Percentiles rank a stretch among this genome's conserved stretches.
Conservation (phyloP, 1,284 basidiomycete species). For the Sanghuangporus sanghuang region DNA sequence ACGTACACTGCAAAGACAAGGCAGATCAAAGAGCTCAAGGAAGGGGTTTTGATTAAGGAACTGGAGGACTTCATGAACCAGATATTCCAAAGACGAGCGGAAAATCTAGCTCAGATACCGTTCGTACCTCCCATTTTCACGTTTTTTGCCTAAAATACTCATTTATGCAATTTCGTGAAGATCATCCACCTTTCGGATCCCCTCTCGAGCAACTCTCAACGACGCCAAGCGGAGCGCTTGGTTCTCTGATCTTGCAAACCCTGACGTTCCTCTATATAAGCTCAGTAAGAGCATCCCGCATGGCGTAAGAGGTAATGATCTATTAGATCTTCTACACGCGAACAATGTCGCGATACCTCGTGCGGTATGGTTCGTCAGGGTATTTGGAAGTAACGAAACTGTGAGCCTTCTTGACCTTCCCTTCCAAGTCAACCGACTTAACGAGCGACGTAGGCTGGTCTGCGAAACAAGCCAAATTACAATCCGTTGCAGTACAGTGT, state of each 20-base stretch:
- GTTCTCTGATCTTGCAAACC: constrained; percentile 89
- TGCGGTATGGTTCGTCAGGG: constrained; percentile 93
- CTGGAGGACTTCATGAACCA: constrained; percentile 80
- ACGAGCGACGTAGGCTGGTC: constrained; percentile 45
- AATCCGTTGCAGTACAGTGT: constrained; percentile 81
- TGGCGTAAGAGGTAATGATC: constrained; percentile 86
- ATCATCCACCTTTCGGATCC: constrained; percentile 75
- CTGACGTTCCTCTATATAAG: constrained; percentile 81
- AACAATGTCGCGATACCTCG: constrained; percentile 81
- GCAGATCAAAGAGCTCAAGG: constrained; percentile 47
- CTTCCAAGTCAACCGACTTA: background rate
- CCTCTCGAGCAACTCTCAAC: constrained; percentile 85
- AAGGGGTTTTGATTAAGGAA: constrained; percentile 52
- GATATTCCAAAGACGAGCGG: constrained; percentile 62
- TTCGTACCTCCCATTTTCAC: constrained; percentile 32
- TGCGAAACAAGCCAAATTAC: constrained; percentile 67
- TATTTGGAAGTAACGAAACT: constrained; percentile 94
- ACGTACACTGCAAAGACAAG: constrained; percentile 53
- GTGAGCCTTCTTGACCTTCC: constrained; percentile 33
- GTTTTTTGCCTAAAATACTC: background rate
- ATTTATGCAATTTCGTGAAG: constrained; percentile 33
- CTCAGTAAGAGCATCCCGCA: constrained; percentile 91
- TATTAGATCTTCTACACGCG: constrained; percentile 82
- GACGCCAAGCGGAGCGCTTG: constrained; percentile 86
- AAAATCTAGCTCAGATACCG: constrained; percentile 55